Percentiles rank a stretch among this genome's conserved stretches.
Conservation (phyloP, 2,329 filamentous ascomycete species). For the Scytalidium lignicola region DNA sequence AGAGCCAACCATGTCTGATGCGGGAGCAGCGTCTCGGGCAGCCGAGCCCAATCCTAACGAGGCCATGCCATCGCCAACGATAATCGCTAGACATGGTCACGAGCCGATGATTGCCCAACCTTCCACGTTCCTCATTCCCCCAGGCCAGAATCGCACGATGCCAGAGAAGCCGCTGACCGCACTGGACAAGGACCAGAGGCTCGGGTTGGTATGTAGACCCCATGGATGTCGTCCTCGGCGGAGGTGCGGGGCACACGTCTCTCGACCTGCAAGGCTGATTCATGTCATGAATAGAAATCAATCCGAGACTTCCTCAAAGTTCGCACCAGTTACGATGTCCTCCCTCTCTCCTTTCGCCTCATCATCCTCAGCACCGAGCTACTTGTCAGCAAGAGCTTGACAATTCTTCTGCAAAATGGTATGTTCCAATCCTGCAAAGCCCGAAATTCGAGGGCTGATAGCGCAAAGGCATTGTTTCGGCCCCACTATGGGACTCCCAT, state of each 20-base stretch:
- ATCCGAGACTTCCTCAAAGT: constrained; percentile 95
- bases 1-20: constrained; percentile 26
- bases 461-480: constrained; percentile 83
- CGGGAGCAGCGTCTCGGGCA: constrained; percentile 24
- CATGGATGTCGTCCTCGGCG: neutral
- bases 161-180: constrained; percentile 44
- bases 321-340: constrained; percentile 94
- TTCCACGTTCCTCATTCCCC: constrained; percentile 29
- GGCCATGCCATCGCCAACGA: constrained; percentile 19
- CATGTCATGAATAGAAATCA: constrained; percentile 61
- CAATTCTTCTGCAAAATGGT: constrained; percentile 96
- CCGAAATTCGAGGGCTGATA: constrained; percentile 5
- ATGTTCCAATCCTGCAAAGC: constrained; percentile 17
- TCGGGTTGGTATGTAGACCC: constrained; percentile 62
- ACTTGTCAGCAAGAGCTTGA: constrained; percentile 93
- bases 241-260: neutral
- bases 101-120: constrained; percentile 29
- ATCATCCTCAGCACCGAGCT: constrained; percentile 94
- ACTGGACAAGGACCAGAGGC: constrained; percentile 71
- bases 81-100: constrained; percentile 24
- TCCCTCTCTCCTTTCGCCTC: constrained; percentile 91
- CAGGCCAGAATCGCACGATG: constrained; percentile 25
- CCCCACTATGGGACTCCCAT: constrained; percentile 92
- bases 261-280: constrained; percentile 15
- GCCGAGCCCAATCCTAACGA: constrained; percentile 19